Evolutionary conservation across 176 grass and related monocot species (phyloP).

Genomic region (Cocos nucifera): DNA sequence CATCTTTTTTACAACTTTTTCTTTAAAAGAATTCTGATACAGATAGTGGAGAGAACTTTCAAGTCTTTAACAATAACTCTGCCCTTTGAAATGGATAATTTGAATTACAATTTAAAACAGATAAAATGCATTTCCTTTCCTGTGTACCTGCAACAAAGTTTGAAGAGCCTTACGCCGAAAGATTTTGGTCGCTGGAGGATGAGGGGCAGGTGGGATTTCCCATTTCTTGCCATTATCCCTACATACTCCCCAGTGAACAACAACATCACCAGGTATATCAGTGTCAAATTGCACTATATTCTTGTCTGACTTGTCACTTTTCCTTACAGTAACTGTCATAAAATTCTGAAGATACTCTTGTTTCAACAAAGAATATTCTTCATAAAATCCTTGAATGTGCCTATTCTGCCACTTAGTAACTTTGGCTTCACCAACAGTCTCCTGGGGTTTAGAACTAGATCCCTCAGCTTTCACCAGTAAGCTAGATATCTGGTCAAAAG

Average conservation of each 20-base stretch:
- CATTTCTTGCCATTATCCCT: conserved; percentile 59
- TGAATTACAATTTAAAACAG: too few species aligned
- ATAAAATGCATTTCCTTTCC: background rate
- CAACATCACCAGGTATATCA: conserved; percentile 80
- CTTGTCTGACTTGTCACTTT: conserved; percentile 38
- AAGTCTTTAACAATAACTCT: too few species aligned
- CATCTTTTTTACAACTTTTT: too few species aligned
- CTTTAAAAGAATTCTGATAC: too few species aligned
- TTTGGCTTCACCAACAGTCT: conserved; percentile 16
- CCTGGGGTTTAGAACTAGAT: conserved; percentile 20
- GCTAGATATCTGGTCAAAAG: conserved; percentile 39
- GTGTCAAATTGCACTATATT: conserved; percentile 44
- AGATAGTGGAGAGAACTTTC: too few species aligned
- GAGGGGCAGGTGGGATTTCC: conserved; percentile 69
- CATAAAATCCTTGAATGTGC: background rate
- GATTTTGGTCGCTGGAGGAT: conserved; percentile 64
- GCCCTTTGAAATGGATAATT: too few species aligned
- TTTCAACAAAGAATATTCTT: conserved; percentile 42
- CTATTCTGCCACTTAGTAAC: background rate
- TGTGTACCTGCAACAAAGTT: conserved; percentile 68
- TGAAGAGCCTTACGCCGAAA: conserved; percentile 81
- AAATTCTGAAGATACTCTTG: conserved; percentile 57
- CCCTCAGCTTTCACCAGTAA: conserved; percentile 34
- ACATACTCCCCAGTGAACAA: conserved; percentile 89
- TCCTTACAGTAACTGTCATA: conserved; percentile 56